phyloP scores from a whole-genome alignment of 1,284 basidiomycete species.

The Ceratobasidium sp. region DNA sequence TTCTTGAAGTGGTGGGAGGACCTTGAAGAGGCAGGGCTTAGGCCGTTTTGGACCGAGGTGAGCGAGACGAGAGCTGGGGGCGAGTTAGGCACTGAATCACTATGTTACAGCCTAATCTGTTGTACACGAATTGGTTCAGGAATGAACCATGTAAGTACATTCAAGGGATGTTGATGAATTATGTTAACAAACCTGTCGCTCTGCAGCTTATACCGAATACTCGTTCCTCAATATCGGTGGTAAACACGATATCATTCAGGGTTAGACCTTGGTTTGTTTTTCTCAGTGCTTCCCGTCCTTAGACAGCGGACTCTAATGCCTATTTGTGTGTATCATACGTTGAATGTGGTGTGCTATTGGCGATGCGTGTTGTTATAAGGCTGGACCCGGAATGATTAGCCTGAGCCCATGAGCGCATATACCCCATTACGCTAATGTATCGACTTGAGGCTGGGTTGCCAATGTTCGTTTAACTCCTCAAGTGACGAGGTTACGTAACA shows the following conservation, averaged over 20 bases:
- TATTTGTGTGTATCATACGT: not conserved
- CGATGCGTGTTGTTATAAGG: too few relatives aligned
- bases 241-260: constrained; percentile 50
- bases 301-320: constrained; percentile 8
- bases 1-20: constrained; percentile 63
- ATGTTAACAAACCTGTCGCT: not conserved
- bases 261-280: too few relatives aligned
- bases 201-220: constrained; percentile 52
- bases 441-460: too few relatives aligned
- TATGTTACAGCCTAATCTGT: constrained; percentile 54
- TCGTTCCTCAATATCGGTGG: constrained; percentile 59
- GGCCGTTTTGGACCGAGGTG: constrained; percentile 62
- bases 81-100: too few relatives aligned
- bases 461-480: too few relatives aligned
- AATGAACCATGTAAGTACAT: constrained; percentile 49
- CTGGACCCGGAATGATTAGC: too few relatives aligned
- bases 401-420: too few relatives aligned
- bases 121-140: constrained; percentile 57
- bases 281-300: too few relatives aligned
- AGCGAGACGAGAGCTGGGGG: not conserved
- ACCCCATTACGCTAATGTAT: too few relatives aligned
- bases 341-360: not conserved
- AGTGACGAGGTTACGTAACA: not conserved
- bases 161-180: not conserved
- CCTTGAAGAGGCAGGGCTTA: constrained; percentile 63